Percentiles rank a stretch among this genome's conserved stretches.
Evolutionary conservation across 306 rosid species (phyloP).

Genomic region (Citrullus colocynthis): DNA sequence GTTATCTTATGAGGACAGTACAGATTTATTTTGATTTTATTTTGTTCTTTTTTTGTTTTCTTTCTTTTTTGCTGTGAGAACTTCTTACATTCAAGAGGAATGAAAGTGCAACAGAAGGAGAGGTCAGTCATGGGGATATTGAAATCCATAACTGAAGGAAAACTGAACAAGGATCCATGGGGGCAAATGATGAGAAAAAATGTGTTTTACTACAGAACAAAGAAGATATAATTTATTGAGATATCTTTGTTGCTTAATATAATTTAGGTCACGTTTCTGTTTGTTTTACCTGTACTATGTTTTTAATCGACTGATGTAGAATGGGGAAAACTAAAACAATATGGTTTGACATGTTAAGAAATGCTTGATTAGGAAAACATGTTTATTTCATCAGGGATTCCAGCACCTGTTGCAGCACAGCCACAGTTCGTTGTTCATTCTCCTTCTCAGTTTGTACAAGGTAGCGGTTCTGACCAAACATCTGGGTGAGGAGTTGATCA

Average conservation of each 20-base stretch:
- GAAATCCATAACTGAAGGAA: neutral
- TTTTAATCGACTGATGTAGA: neutral
- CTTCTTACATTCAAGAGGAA: neutral
- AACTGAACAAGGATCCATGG: neutral
- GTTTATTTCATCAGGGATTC: slow-evolving; percentile 43
- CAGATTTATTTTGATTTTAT: neutral
- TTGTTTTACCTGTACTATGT: neutral
- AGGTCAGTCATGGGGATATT: neutral
- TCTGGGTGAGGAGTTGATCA: slow-evolving; percentile 66
- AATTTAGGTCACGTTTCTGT: neutral
- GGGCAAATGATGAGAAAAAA: neutral
- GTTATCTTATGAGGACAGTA: neutral
- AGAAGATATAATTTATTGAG: neutral
- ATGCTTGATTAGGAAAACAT: slow-evolving; percentile 4
- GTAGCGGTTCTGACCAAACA: slow-evolving; percentile 77
- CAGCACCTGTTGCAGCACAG: slow-evolving; percentile 69
- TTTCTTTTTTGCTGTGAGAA: neutral
- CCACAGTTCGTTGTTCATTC: slow-evolving; percentile 71
- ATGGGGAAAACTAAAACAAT: neutral
- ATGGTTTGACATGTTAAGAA: neutral
- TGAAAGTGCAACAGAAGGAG: neutral
- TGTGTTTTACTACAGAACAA: neutral
- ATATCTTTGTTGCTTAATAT: neutral
- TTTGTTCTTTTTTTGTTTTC: too few species aligned
- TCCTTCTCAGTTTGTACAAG: slow-evolving; percentile 64